A percentile compares a stretch with the other conserved stretches of the same genome.
phyloP scores from a whole-genome alignment of 1,284 basidiomycete species.

The Sanghuangporus weigelae region DNA sequence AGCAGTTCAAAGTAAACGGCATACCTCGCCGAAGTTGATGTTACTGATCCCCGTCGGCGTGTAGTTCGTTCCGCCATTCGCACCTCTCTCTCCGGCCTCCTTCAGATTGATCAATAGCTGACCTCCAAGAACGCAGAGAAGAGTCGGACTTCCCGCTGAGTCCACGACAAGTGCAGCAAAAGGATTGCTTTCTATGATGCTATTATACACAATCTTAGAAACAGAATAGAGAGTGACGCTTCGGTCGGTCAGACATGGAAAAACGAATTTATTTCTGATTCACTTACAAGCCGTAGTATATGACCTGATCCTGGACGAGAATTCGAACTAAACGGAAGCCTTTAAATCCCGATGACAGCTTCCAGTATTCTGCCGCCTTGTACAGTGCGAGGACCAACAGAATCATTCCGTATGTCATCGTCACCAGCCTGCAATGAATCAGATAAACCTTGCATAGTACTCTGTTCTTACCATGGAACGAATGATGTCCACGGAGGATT shows the following conservation, averaged over 20 bases:
- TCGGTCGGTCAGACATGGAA: background rate
- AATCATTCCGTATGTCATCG: constrained; percentile 1
- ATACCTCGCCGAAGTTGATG: background rate
- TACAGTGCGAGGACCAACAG: background rate
- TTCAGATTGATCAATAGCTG: constrained; percentile 2
- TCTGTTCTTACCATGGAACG: background rate
- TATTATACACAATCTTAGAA: background rate
- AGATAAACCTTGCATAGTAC: background rate
- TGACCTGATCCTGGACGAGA: constrained; percentile 2
- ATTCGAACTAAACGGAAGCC: constrained; percentile 2
- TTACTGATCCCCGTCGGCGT: background rate
- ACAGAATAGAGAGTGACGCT: background rate
- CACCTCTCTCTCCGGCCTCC: constrained; percentile 5
- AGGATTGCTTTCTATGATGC: background rate
- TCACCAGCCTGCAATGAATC: background rate
- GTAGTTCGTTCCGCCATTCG: constrained; percentile 2
- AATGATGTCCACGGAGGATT: background rate
- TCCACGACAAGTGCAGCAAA: background rate
- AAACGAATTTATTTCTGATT: background rate
- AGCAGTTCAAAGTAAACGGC: too few relatives aligned
- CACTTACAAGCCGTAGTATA: constrained; percentile 4
- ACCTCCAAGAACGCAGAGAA: constrained; percentile 8
- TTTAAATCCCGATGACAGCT: background rate
- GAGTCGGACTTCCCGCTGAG: background rate
- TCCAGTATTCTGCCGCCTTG: constrained; percentile 7